Evolutionary conservation across 2,329 filamentous ascomycete species (phyloP), one percentile per base, ranked within the genome.

Genomic region (Verticillium longisporum): DNA sequence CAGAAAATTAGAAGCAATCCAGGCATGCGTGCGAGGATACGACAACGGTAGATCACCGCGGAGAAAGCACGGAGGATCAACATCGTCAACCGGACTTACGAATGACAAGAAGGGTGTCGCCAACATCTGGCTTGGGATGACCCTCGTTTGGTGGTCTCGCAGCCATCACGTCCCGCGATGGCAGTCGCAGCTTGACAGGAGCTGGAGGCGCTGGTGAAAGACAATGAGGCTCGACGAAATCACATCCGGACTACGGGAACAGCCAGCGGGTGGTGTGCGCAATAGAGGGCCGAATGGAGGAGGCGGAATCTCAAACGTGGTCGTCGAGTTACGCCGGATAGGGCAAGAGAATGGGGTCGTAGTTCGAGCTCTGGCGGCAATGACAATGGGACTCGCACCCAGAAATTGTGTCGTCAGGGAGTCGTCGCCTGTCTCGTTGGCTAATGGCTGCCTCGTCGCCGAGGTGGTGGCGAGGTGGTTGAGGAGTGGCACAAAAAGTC

Each of bases 71-170:
- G 45, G 21, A 31, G 32, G 31, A 32, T 31, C 33, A 26, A 5
- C 21, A 15, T 21, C 18, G 9, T 9, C 18, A 11, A 6, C 14
- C 34, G 15, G 56, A 76, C 88, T 81, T 80, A 91, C 88, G 88
- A 69, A 91, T 88, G 67, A 91, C 88, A 66, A 90, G 73, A 67
- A 91, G 77, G 60, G 86, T 83, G 68, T 90, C 87, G 72, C 88
- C 88, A 65, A 84, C 78, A 33, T 87, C 84, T 69, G 85, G 86
- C 72, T 78, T 80, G 64, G 71, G 65, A 57, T 70, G 73, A 60
- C 70, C 67, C 59, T 76, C 73, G 61, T 66, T 70, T 58, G 72
- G 67, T 61, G 67, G 67, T 70, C 73, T 75, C 63, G 78, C 73
- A 67, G 80, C 78, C 80, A 80, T 80, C 45, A 53, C 21, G 45